Base-by-base conservation (phyloP, 2,329 filamentous ascomycete species). In the Remersonia thermophila region DNA sequence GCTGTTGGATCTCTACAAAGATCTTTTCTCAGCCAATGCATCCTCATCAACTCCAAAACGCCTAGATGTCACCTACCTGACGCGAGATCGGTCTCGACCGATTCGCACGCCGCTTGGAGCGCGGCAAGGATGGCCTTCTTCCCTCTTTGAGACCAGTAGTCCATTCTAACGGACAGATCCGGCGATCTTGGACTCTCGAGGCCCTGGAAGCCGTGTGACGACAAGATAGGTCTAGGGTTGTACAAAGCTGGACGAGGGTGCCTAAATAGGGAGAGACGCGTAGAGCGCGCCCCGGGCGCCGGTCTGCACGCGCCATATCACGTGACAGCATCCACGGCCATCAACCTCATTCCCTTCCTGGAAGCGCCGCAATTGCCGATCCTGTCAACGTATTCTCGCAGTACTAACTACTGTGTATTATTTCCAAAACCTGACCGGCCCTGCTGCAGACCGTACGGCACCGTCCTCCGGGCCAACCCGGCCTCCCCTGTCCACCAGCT, bases 1-100 rank as follows among this genome's bases (percentile, higher is more conserved):
- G 39, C 1, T 49, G 41, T n/a, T 41, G 36, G n/a, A 54, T 31
- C 32, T 55, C 54, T 57, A 18, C 2, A 15, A 10, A 4, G 9
- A 27, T 30, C n/a, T 8, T 27, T 17, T 11, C 5, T 28, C 13
- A 28, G 15, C 4, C 20, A 26, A 11, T 25, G 17, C 10, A 23
- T n/a, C n/a, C n/a, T n/a, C 30, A 9, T 13, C 5, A 5, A 25
- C 3, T 32, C 16, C 12, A 5, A 11, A 20, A 7, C 3, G 11
- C 12, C 8, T 8, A 12, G 10, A n/a, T 18, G 7, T 26, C 7
- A 40, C 44, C 7, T 16, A 50, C 48, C 47, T 12, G 36, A 29
- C 31, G 39, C 35, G 10, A 50, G 33, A 25, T 43, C 39, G 3
- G 37, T 30, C 13, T 37, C 39, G 10, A 50, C 33, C 12, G 43